Percentiles rank a stretch among this genome's conserved stretches.
Conservation (phyloP, 106 monocot species). For the Vanilla planifolia region DNA sequence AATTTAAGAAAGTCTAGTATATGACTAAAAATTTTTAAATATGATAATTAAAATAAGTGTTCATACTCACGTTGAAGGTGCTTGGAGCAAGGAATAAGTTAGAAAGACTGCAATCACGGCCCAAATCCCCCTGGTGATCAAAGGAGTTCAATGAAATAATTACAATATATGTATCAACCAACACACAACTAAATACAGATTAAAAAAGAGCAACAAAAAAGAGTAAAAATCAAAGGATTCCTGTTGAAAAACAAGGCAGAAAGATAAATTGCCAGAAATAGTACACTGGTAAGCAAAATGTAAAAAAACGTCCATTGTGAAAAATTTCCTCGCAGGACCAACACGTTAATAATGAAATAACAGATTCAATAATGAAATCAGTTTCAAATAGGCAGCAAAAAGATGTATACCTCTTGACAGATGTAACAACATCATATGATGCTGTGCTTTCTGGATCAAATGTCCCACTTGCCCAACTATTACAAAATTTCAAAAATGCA, state of each 20-base stretch:
- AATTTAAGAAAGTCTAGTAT: neutral
- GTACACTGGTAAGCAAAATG: no score
- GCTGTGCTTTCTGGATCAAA: conserved; percentile 67
- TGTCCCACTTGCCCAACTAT: conserved; percentile 93
- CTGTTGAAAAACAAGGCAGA: no score
- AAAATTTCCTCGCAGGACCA: neutral
- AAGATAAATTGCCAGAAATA: no score
- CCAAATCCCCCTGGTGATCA: conserved; percentile 32
- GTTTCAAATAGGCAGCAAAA: neutral
- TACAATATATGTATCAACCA: neutral
- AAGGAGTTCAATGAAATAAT: neutral
- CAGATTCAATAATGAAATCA: neutral
- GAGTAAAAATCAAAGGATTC: no score
- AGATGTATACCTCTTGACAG: conserved; percentile 69
- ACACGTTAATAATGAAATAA: neutral
- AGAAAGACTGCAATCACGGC: conserved; percentile 63
- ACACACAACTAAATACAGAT: no score
- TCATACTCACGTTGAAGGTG: conserved; percentile 60
- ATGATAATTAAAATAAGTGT: neutral
- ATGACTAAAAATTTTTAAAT: neutral
- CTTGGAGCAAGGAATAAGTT: conserved; percentile 60
- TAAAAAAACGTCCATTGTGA: no score
- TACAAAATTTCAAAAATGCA: neutral
- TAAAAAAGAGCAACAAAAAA: no score
- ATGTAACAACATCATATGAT: conserved; percentile 50